Evolutionary conservation across 2,329 filamentous ascomycete species (phyloP), one percentile per base, ranked within the genome.

Genomic region (Ceratocystiopsis sp.): DNA sequence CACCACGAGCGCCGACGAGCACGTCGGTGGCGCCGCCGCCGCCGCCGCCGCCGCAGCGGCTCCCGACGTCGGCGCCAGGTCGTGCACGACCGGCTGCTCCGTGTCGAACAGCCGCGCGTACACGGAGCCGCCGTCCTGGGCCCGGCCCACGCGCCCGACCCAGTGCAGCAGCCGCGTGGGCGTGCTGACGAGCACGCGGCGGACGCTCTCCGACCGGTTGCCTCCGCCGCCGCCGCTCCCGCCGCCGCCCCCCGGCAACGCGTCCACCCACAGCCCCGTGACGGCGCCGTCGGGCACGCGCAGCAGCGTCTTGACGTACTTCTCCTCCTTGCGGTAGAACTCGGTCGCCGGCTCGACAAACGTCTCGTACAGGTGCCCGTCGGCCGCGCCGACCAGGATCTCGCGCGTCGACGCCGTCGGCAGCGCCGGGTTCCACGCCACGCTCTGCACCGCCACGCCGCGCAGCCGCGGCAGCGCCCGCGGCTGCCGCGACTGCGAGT

Each of bases 331-430:
- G 51, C 85, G 75, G 61, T 95, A 96, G 62, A 95, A 95, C 58
- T 96, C 91, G 40, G 81, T 86, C 14, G 85, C 83, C 4, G 86
- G 86, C 60, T 98, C 91, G 55, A 98, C 89, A 54, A 85, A 96
- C 16, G 80, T 80, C 61, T 98, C 91, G 61, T 94, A 96, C 32
- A 98, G 75, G 59, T 85, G 91, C 21, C 91, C 91, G 61, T 96
- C 91, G n/a, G 83, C 77, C 11, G 86, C 80, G 33, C 91, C 91
- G 32, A 98, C 63, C 10, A 98, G 66, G 35, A 98, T 96, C 66
- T 98, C 91, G 45, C 91, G 73, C 3, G 91, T 98, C 2, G 86
- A 94, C 3, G 87, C 84, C 10, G 89, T 96, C 5, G 91, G 91
- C 40, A 89, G 68, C 3, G 84, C 86, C 1, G 91, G 86, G 55